phyloP scores from a whole-genome alignment of 345 rosid species.

The Gossypium arboreum region DNA sequence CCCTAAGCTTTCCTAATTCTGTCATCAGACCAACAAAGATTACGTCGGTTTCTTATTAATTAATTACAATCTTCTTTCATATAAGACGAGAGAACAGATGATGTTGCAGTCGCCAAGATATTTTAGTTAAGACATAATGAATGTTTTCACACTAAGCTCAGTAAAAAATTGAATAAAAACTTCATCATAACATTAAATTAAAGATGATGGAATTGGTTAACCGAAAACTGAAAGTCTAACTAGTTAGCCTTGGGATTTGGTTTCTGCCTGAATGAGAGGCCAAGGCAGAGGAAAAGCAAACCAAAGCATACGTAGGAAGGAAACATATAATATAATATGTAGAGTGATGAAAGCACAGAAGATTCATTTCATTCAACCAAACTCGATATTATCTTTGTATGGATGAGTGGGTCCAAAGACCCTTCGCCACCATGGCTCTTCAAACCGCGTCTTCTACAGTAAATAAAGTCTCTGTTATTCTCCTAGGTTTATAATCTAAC shows the following conservation, averaged over 20 bases:
- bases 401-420: slow-evolving; percentile 15
- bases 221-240: too few relatives aligned
- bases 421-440: slow-evolving; percentile 2
- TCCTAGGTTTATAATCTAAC: background rate
- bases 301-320: background rate
- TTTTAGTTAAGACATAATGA: too few relatives aligned
- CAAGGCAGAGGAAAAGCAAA: background rate
- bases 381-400: background rate
- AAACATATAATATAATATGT: background rate
- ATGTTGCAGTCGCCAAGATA: background rate
- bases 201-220: too few relatives aligned
- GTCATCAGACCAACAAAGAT: too few relatives aligned
- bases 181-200: too few relatives aligned
- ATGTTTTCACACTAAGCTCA: too few relatives aligned
- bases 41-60: background rate
- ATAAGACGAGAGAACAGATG: background rate
- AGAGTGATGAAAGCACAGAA: background rate
- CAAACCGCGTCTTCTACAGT: slow-evolving; percentile 27
- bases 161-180: too few relatives aligned
- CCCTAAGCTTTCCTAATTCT: too few relatives aligned
- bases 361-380: slow-evolving; percentile 1
- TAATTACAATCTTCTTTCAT: background rate
- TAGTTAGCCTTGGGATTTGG: too few relatives aligned
- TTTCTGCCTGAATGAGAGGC: too few relatives aligned
- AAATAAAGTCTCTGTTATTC: background rate